Evolutionary conservation across 176 grass and related monocot genomes (phyloP).

Genomic region (Luzula sylvatica): DNA sequence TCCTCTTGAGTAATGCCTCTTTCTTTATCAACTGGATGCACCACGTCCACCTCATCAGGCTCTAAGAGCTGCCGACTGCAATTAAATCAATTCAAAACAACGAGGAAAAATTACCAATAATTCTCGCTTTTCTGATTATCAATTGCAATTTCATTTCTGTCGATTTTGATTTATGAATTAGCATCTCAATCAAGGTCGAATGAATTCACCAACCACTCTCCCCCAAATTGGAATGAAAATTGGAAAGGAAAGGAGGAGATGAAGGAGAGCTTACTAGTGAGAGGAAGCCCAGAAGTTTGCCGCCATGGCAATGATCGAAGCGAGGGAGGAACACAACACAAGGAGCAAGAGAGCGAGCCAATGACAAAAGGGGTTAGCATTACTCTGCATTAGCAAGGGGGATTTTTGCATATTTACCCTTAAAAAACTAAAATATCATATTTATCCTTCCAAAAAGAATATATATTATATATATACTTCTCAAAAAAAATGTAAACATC

Average conservation of each 20-base stretch:
- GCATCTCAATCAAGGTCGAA: background rate
- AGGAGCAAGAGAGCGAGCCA: background rate
- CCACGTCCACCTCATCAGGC: constrained; percentile 62
- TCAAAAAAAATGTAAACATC: no score
- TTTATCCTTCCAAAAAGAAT: no score
- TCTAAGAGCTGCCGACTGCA: constrained; percentile 87
- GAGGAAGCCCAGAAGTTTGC: constrained; percentile 77
- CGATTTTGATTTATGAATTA: background rate
- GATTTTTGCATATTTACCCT: no score
- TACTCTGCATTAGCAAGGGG: no score
- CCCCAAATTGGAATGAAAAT: constrained; percentile 1
- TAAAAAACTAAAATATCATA: no score
- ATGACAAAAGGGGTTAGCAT: no score
- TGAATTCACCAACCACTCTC: background rate
- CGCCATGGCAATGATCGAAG: constrained; percentile 28
- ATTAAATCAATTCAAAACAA: constrained; percentile 2
- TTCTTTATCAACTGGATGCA: constrained; percentile 62
- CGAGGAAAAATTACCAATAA: background rate
- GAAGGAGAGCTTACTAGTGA: constrained; percentile 30
- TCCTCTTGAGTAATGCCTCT: constrained; percentile 80
- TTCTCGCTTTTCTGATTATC: background rate
- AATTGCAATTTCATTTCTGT: background rate
- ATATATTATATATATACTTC: no score
- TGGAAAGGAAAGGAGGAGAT: background rate
- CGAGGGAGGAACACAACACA: background rate